Evolutionary conservation across 345 rosid species (phyloP).

Genomic region (Dimocarpus longan): DNA sequence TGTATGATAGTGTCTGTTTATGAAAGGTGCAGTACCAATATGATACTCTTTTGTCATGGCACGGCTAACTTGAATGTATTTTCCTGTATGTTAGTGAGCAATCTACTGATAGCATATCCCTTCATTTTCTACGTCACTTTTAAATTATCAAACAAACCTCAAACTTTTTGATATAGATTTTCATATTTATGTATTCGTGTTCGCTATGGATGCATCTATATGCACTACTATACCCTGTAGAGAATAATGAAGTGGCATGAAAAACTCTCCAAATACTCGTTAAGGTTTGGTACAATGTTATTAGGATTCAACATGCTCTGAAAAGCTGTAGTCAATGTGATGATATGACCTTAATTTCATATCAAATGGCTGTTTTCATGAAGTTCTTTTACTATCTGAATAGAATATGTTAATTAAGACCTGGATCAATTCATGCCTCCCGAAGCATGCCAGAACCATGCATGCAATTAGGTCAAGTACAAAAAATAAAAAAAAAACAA

Average conservation of each 20-base stretch:
- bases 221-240: not conserved
- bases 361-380: not conserved
- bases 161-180: not conserved
- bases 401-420: not conserved
- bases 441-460: not conserved
- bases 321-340: no score
- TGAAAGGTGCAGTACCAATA: not conserved
- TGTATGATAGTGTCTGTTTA: not conserved
- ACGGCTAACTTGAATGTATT: not conserved
- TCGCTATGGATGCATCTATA: not conserved
- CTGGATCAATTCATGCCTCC: not conserved
- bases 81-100: not conserved
- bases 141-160: not conserved
- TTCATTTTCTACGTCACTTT: no score
- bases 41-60: not conserved
- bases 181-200: not conserved
- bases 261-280: not conserved
- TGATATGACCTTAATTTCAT: not conserved
- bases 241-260: not conserved
- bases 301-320: not conserved
- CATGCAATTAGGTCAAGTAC: not conserved
- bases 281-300: not conserved
- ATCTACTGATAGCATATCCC: not conserved
- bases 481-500: no score
- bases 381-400: not conserved